Percentiles rank a stretch among this genome's conserved stretches.
These are phyloP conservation scores for Ceratonia siliqua DNA, from an alignment of 306 rosid species.

Conservation along the genomic window DNA sequence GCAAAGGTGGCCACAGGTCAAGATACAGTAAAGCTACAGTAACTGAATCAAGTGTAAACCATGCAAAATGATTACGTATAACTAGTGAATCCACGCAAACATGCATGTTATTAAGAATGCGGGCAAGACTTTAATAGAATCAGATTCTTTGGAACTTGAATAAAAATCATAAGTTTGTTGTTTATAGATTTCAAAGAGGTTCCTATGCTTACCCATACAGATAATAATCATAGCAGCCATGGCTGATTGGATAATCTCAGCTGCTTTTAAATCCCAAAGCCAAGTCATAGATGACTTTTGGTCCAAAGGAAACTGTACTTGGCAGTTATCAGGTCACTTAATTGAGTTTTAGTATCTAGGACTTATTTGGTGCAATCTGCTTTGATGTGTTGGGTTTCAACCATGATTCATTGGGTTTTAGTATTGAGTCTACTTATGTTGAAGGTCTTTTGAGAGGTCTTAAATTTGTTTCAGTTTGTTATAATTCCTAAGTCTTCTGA, in stretches of 20 bases:
- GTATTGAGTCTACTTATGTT: background rate
- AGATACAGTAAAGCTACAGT: background rate
- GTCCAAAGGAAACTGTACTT: background rate
- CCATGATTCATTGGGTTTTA: no score
- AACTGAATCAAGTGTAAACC: no score
- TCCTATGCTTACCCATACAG: background rate
- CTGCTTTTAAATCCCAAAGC: background rate
- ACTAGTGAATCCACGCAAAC: background rate
- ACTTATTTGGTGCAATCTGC: no score
- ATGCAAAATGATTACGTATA: background rate
- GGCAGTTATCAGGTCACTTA: no score
- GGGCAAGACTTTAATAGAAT: background rate
- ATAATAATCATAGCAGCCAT: background rate
- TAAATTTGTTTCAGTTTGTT: background rate
- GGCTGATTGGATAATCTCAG: background rate
- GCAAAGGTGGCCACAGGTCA: background rate
- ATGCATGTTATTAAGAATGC: background rate
- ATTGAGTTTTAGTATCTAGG: no score
- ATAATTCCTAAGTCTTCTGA: background rate
- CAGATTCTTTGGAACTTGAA: background rate
- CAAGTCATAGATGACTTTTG: background rate
- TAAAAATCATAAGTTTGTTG: background rate
- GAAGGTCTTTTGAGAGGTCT: background rate
- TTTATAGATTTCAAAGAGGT: background rate
- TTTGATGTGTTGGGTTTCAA: no score